Conservation (phyloP, 2,329 filamentous ascomycete genomes). For the Xylariaceae sp. region DNA sequence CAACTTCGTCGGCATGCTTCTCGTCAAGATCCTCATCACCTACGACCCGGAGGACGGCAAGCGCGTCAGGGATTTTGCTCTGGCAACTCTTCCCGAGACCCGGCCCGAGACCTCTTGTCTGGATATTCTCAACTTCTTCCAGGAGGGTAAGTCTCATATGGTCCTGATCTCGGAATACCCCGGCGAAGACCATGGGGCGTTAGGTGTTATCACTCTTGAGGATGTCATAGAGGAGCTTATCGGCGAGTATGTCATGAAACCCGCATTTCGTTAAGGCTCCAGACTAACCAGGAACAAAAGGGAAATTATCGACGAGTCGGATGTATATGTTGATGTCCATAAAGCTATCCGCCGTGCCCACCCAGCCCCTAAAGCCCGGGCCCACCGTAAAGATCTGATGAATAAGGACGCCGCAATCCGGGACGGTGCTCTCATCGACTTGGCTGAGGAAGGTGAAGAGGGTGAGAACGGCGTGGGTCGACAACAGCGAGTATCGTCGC, state of each 20-base stretch:
- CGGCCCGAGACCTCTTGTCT: constrained; percentile 92
- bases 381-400: constrained; percentile 37
- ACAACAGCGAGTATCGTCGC: constrained; percentile 32
- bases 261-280: constrained; percentile 3
- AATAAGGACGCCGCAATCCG: constrained; percentile 26
- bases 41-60: constrained; percentile 94
- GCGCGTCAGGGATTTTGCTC: constrained; percentile 81
- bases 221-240: constrained; percentile 99
- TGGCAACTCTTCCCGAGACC: constrained; percentile 93
- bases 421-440: constrained; percentile 38
- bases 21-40: constrained; percentile 98
- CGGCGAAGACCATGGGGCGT: constrained; percentile 83
- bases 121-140: constrained; percentile 99
- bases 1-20: constrained; percentile 95
- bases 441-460: constrained; percentile 30
- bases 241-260: constrained; percentile 66
- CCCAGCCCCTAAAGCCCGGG: constrained; percentile 74
- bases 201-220: constrained; percentile 92
- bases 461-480: constrained; percentile 19
- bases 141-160: constrained; percentile 99
- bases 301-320: constrained; percentile 98
- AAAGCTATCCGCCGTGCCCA: constrained; percentile 90
- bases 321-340: constrained; percentile 97
- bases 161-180: constrained; percentile 87
- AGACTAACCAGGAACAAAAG: constrained; percentile 28